Base-by-base conservation (phyloP, 2,329 filamentous ascomycete genomes). In the Botrytis cinerea region DNA sequence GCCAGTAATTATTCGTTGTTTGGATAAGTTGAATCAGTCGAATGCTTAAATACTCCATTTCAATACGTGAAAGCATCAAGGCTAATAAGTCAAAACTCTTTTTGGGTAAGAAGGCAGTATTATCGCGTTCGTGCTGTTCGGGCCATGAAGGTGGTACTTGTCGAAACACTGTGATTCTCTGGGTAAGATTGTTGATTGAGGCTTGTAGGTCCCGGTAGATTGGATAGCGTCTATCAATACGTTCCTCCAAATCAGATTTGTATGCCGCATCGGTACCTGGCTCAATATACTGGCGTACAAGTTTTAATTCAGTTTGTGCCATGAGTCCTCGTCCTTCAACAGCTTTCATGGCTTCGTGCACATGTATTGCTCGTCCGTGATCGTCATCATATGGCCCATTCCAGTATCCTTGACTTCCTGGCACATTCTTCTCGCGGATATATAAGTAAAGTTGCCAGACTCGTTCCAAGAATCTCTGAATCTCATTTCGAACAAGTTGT, bases 111-210 rank as follows among this genome's bases (percentile, higher is more conserved):
- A 59, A 46, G 10, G 54, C 38, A 20, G 12, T 73, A 7, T 73
- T 73, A 38, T 73, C 71, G 32, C 71, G 64, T 63, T 73, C 71
- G 51, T 73, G 71, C 35, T 57, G 72, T 32, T 70, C 64, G 22
- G 72, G 72, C 72, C 66, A 73, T 28, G 57, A 38, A 6, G 72
- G 66, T 12, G 67, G 72, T 22, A 70, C 35, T 54, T 73, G 66
- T 10, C 66, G 60, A 28, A 73, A 73, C 35, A 38, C n/a, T 5
- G 32, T 35, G 28, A 70, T 70, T 57, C 66, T 63, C 20, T 73
- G 43, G 2, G 54, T 73, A 10, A 73, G 43, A 10, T 38, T 70
- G 16, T 57, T 62, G 16, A 73, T 73, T 28, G 66, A 73, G 7
- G 22, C 38, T 51, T 73, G 72, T 12, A 73, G 46, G 9, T 63